phyloP scores from a whole-genome alignment of 2,329 filamentous ascomycete species.

The Xylaria sp. region DNA sequence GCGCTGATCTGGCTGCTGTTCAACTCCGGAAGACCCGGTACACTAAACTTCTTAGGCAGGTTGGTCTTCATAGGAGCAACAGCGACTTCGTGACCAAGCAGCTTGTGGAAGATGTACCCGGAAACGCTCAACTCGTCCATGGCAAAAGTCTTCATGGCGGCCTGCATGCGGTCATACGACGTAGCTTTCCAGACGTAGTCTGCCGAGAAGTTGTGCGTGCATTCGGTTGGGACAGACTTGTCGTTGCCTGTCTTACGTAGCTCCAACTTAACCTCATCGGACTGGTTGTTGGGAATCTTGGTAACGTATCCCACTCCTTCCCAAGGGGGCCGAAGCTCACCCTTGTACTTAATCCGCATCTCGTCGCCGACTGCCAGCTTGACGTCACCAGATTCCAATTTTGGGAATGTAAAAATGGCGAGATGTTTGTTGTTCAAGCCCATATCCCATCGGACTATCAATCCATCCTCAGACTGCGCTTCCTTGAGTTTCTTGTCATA shows the following conservation, averaged over 20 bases:
- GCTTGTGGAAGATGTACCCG: constrained; percentile 96
- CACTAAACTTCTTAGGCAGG: constrained; percentile 95
- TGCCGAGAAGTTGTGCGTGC: constrained; percentile 96
- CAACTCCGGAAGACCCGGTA: constrained; percentile 88
- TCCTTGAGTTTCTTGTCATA: constrained; percentile 99
- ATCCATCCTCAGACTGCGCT: constrained; percentile 93
- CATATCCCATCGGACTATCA: constrained; percentile 91
- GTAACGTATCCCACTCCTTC: constrained; percentile 98
- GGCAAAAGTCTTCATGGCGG: constrained; percentile 98
- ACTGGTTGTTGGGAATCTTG: constrained; percentile 99
- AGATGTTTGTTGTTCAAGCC: constrained; percentile 97
- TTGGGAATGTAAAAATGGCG: constrained; percentile 92
- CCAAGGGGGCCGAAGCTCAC: constrained; percentile 89
- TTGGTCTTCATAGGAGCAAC: constrained; percentile 94
- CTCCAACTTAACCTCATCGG: constrained; percentile 94
- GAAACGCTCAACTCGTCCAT: constrained; percentile 98
- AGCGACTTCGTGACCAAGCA: constrained; percentile 93
- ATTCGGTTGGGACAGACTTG: constrained; percentile 93
- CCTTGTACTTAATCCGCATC: constrained; percentile 96
- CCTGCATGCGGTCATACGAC: constrained; percentile 98
- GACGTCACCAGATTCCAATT: constrained; percentile 95
- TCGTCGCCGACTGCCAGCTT: constrained; percentile 98
- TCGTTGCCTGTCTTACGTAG: constrained; percentile 92
- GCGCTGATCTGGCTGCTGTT: constrained; percentile 96
- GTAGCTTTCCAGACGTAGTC: constrained; percentile 99